Evolutionary conservation across 1,284 basidiomycete species (phyloP).

Genomic region (Rhodotorula sp.): DNA sequence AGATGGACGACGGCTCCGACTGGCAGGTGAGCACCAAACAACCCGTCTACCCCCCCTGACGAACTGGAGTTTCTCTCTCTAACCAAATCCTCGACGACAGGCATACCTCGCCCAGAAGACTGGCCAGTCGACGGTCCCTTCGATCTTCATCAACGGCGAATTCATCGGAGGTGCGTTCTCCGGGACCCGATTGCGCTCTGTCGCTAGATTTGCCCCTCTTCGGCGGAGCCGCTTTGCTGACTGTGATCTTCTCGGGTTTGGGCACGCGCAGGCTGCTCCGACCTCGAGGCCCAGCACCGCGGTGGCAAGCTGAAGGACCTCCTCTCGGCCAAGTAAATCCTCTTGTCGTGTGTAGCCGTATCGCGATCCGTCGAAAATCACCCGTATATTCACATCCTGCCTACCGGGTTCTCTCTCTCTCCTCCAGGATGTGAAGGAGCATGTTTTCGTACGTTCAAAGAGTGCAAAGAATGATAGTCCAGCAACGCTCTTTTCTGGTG

Average conservation of each 20-base stretch:
- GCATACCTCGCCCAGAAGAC: slow-evolving; percentile 51
- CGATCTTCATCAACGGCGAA: slow-evolving; percentile 51
- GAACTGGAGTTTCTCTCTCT: too few species aligned
- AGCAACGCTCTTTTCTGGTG: slow-evolving; percentile 9
- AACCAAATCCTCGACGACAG: slow-evolving; percentile 25
- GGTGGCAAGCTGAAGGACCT: slow-evolving; percentile 50
- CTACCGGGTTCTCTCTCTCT: too few species aligned
- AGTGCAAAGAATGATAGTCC: not conserved
- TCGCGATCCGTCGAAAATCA: not conserved
- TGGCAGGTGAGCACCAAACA: slow-evolving; percentile 28
- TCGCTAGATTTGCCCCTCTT: not conserved
- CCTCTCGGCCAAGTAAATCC: slow-evolving; percentile 14
- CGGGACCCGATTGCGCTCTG: not conserved
- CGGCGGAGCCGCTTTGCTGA: not conserved
- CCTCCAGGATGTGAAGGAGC: not conserved
- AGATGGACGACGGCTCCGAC: slow-evolving; percentile 44
- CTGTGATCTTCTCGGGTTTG: too few species aligned
- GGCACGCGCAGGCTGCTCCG: slow-evolving; percentile 25
- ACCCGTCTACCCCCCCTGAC: not conserved
- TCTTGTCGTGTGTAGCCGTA: not conserved
- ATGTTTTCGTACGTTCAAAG: not conserved
- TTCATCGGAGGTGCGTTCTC: slow-evolving; percentile 48
- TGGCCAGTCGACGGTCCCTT: slow-evolving; percentile 52
- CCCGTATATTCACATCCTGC: too few species aligned
- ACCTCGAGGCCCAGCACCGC: slow-evolving; percentile 39